Evolutionary conservation across 768 basidiomycete species (phyloP).

Genomic region (Suillus subluteus): DNA sequence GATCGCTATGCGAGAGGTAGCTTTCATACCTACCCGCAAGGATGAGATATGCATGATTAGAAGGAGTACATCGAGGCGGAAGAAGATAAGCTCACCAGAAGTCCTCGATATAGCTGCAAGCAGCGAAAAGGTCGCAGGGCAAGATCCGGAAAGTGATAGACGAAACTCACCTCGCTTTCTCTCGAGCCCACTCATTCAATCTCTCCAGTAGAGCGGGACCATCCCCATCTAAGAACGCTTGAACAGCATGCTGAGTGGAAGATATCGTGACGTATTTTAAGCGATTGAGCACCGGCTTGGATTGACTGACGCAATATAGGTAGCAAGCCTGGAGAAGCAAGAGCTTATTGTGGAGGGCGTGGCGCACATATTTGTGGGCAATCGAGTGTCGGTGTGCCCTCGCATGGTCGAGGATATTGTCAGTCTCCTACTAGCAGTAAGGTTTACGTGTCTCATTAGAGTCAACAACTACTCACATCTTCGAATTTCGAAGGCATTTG

Average conservation of each 20-base stretch:
- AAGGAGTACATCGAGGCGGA: conserved; percentile 3
- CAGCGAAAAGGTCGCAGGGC: conserved; percentile 39
- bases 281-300: conserved; percentile 46
- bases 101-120: conserved; percentile 89
- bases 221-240: conserved; percentile 77
- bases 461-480: no score
- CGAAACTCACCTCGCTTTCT: conserved; percentile 63
- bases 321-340: conserved; percentile 55
- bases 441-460: no score
- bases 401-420: no score
- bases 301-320: conserved; percentile 56
- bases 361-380: conserved; percentile 83
- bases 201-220: conserved; percentile 81
- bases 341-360: conserved; percentile 69
- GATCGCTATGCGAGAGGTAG: conserved; percentile 86
- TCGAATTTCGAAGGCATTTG: no score
- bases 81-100: conserved; percentile 70
- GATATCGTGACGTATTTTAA: conserved; percentile 55
- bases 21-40: conserved; percentile 71
- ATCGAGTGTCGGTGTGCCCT: no score
- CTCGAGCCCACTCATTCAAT: conserved; percentile 76
- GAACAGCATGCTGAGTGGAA: conserved; percentile 79
- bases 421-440: no score
- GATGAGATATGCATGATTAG: conserved; percentile 10
- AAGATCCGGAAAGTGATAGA: conserved; percentile 5